These are phyloP conservation scores for Ilex asprella DNA, from an alignment of 257 asterid species.

Conservation along the genomic window DNA sequence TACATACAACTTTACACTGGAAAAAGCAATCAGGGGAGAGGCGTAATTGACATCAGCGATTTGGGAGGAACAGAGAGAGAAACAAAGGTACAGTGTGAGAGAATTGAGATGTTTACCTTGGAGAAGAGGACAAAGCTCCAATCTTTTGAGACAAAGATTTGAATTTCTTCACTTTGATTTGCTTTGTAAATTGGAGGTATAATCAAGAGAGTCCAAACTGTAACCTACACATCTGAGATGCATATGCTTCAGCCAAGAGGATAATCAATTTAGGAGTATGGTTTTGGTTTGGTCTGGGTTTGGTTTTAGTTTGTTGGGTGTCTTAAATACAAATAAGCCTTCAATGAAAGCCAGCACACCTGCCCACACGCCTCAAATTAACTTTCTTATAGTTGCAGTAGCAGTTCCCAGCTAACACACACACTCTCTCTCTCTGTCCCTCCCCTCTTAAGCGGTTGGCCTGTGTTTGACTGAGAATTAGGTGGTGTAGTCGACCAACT, in stretches of 20 bases:
- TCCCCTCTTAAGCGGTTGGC: no score
- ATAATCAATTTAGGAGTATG: not conserved
- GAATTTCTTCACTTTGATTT: constrained; percentile 19
- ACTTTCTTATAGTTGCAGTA: not conserved
- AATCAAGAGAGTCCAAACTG: constrained; percentile 7
- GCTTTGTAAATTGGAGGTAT: constrained; percentile 13
- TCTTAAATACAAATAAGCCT: constrained; percentile 30
- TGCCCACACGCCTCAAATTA: constrained; percentile 20
- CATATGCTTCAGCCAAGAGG: not conserved
- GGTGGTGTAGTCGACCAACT: no score
- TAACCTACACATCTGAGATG: constrained; percentile 31
- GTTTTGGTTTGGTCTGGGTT: constrained; percentile 31
- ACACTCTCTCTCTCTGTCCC: not conserved
- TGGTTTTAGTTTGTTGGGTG: constrained; percentile 57
- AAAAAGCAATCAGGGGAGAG: not conserved
- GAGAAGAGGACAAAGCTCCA: constrained; percentile 21
- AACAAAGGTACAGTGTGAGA: not conserved
- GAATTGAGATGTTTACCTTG: constrained; percentile 24
- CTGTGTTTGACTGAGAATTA: no score
- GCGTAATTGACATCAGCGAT: not conserved
- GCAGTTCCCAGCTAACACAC: constrained; percentile 31
- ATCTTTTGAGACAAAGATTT: constrained; percentile 8
- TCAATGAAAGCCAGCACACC: constrained; percentile 25
- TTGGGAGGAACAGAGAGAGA: not conserved
- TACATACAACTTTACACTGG: not conserved